These are phyloP conservation scores for Trametes sanguinea DNA, from an alignment of 768 basidiomycete genomes.

Conservation along the genomic window DNA sequence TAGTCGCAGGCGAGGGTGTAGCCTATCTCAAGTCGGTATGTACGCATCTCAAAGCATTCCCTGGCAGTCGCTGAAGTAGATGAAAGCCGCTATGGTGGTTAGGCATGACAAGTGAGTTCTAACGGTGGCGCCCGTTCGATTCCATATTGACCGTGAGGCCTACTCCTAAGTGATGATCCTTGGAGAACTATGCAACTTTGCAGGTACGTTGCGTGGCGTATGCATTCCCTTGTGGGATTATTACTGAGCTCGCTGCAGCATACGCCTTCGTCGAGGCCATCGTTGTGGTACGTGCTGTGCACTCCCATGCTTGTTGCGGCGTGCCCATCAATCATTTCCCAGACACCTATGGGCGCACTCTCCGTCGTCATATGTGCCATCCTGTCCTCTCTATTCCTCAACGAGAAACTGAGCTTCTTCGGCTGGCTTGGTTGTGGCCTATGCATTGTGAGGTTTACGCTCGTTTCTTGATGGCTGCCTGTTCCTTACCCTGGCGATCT, in stretches of 20 bases:
- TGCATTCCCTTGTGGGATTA: conserved; percentile 29
- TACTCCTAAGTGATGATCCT: conserved; percentile 77
- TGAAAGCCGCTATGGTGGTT: conserved; percentile 85
- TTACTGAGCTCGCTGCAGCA: conserved; percentile 41
- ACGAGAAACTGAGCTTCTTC: conserved; percentile 92
- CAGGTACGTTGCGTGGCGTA: conserved; percentile 51
- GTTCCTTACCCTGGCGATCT: neutral
- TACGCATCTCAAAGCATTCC: conserved; percentile 17
- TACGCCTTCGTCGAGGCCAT: conserved; percentile 93
- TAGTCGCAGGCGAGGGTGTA: conserved; percentile 80
- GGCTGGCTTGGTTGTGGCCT: conserved; percentile 95
- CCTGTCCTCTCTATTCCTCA: conserved; percentile 88
- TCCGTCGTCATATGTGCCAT: conserved; percentile 96
- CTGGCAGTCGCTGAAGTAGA: neutral
- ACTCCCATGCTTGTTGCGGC: neutral
- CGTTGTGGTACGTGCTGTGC: conserved; percentile 66
- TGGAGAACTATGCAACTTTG: conserved; percentile 86
- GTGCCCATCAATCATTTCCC: conserved; percentile 8
- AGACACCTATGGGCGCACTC: conserved; percentile 94
- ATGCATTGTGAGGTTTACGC: conserved; percentile 68
- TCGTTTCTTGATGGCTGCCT: neutral
- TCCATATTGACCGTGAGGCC: neutral
- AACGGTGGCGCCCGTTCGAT: too few relatives aligned
- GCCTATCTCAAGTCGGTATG: conserved; percentile 92
- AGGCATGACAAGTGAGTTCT: conserved; percentile 79